phyloP scores from a whole-genome alignment of 2,329 filamentous ascomycete species.

The Paracorniculantispora psalliotae region DNA sequence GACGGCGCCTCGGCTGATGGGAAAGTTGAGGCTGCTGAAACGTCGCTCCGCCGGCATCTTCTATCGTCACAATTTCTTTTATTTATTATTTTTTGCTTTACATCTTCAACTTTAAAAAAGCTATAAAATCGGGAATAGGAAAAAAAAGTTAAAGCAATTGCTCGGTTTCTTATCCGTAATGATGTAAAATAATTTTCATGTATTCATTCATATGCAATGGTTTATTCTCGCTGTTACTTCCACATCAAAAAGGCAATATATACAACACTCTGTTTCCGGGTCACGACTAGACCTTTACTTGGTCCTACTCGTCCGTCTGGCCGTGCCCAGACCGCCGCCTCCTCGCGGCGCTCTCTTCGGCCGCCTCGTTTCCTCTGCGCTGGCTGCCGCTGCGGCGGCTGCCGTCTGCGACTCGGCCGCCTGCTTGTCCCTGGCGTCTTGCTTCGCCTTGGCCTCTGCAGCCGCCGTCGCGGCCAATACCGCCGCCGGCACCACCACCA shows the following conservation, averaged over 20 bases:
- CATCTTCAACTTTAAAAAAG: not conserved
- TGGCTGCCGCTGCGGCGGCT: conserved; percentile 13
- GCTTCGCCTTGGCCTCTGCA: conserved; percentile 20
- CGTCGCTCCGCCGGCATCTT: not conserved
- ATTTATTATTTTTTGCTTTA: conserved; percentile 3
- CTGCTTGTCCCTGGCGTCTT: conserved; percentile 22
- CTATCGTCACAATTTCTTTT: not conserved
- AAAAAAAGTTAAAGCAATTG: not conserved
- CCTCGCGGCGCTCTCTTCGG: conserved; percentile 20
- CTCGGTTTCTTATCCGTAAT: not conserved
- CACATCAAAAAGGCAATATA: not conserved
- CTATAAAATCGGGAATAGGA: not conserved
- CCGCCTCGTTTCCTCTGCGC: conserved; percentile 25
- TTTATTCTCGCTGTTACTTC: not conserved
- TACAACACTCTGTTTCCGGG: not conserved
- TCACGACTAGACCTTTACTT: conserved; percentile 3
- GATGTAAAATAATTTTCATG: not conserved
- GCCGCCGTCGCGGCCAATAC: conserved; percentile 13
- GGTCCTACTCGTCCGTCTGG: conserved; percentile 3
- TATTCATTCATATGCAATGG: not conserved
- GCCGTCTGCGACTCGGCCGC: conserved; percentile 16
- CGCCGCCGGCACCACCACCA: conserved; percentile 13
- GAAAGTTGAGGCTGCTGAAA: not conserved
- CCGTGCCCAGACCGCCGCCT: conserved; percentile 12
- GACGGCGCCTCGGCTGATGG: not conserved